Base-by-base conservation (phyloP, 1,284 basidiomycete species). In the Cronartium quercuum region DNA sequence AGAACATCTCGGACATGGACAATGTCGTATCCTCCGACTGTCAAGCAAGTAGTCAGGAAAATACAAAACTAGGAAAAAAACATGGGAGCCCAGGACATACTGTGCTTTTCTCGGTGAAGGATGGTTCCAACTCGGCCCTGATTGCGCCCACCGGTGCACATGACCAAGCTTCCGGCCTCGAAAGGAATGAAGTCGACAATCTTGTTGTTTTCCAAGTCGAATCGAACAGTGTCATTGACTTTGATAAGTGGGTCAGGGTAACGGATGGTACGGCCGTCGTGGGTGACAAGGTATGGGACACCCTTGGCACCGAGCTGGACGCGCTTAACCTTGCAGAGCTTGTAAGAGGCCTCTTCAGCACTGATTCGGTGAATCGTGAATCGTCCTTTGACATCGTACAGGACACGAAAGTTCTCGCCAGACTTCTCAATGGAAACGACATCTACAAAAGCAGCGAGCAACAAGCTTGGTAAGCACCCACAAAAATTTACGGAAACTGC, bases 281-380 rank as follows among this genome's bases (percentile, higher is more conserved):
- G 95, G 80, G 95, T 98, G 84, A 98, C 92, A 80, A 99, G 86
- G 86, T 94, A 90, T 75, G 95, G 96, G 71, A 98, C 94, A 82
- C 94, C 94, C 83, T 92, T 91, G 80, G 89, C 87, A 78, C 96
- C 95, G 80, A 98, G 85, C 79, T 93, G 92, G 70, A 94, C 89
- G 82, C 90, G 90, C 83, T 88, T 89, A 80, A 99, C 95, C 85
- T 98, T 98, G 84, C 91, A 87, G 82, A 99, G 93, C 86, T 99
- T 99, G 90, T 95, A 99, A 81, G 87, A 85, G 68, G 95, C 93
- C 85, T 99, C 95, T 86, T 98, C 96, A 68, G 91, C 87, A 78
- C 94, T 94, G 88, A 99, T 98, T 82, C 96, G 93, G 88, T 99
- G 95, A 84, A 98, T 95, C 78, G 94, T 91, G 87, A 99, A 99